Evolutionary conservation across 805 yeast species (phyloP).

Genomic region (Candida anglica): DNA sequence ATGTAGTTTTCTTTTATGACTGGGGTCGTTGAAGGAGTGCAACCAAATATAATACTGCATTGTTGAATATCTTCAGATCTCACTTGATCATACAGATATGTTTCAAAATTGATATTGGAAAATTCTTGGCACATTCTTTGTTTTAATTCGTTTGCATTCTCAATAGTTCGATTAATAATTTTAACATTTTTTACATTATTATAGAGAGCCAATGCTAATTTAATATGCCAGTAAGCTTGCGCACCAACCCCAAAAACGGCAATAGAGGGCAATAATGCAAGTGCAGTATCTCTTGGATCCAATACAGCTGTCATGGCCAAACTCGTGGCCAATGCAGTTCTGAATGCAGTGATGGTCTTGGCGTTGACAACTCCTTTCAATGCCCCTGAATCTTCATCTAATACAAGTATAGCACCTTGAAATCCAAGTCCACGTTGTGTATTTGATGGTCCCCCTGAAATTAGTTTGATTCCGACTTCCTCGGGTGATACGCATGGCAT

Average conservation of each 20-base stretch:
- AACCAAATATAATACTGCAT: constrained; percentile 52
- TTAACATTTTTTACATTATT: constrained; percentile 35
- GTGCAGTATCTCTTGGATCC: constrained; percentile 15
- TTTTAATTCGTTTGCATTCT: constrained; percentile 33
- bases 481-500: constrained; percentile 61
- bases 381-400: constrained; percentile 49
- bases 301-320: constrained; percentile 39
- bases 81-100: constrained; percentile 12
- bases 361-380: constrained; percentile 55
- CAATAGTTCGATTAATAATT: constrained; percentile 40
- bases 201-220: constrained; percentile 38
- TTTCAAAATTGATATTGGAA: constrained; percentile 18
- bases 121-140: constrained; percentile 22
- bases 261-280: constrained; percentile 22
- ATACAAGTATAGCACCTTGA: constrained; percentile 50
- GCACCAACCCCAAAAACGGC: constrained; percentile 58
- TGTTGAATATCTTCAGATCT: constrained; percentile 9
- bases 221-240: constrained; percentile 64
- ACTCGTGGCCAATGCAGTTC: constrained; percentile 60
- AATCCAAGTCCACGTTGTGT: constrained; percentile 43
- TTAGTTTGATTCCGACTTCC: constrained; percentile 55
- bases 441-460: constrained; percentile 48
- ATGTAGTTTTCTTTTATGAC: constrained; percentile 31
- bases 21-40: constrained; percentile 55
- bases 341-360: constrained; percentile 55